A percentile compares a stretch with the other conserved stretches of the same genome.
Conservation (phyloP, 306 rosid species). For the Hylodesmum podocarpum region DNA sequence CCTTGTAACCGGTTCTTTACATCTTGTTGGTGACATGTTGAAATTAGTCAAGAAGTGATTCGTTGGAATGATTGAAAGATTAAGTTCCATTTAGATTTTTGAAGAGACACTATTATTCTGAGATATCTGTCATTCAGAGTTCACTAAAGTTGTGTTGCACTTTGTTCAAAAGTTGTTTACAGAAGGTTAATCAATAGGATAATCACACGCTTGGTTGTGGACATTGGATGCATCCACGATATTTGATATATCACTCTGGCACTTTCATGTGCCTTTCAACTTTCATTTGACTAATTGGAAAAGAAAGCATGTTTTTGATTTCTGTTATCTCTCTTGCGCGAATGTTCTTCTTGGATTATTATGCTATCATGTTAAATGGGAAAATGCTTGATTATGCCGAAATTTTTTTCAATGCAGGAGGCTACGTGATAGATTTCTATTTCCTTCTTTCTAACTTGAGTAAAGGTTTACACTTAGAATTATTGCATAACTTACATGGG, state of each 20-base stretch:
- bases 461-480: no score
- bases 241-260: conserved; percentile 21
- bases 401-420: no score
- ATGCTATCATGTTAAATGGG: background rate
- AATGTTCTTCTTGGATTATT: background rate
- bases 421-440: background rate
- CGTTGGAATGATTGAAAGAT: conserved; percentile 23
- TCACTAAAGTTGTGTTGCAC: background rate
- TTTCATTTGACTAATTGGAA: conserved; percentile 13
- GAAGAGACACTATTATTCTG: background rate
- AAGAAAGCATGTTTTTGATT: background rate
- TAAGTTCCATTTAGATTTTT: background rate
- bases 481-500: no score
- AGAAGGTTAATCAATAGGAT: background rate
- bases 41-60: conserved; percentile 73
- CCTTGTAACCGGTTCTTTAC: conserved; percentile 90
- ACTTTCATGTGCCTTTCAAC: background rate
- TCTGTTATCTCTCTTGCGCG: background rate
- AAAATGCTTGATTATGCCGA: background rate
- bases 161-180: conserved; percentile 14
- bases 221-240: background rate
- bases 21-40: conserved; percentile 91
- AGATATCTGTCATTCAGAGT: background rate
- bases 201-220: background rate
- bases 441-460: background rate